Conservation (phyloP, 106 monocot genomes). For the Amphibolis antarctica region DNA sequence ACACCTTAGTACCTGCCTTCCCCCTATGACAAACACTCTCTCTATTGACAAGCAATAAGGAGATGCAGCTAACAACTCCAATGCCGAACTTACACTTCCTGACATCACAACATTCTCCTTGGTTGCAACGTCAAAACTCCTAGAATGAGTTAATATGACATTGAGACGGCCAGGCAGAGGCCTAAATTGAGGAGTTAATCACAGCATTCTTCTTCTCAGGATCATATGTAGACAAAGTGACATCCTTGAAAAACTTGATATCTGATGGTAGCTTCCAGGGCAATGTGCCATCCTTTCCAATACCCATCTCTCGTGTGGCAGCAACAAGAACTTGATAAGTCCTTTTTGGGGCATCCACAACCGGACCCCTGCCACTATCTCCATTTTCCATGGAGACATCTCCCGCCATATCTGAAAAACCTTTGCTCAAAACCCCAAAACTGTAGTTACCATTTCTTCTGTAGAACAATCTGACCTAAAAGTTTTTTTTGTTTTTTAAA, state of each 20-base stretch:
- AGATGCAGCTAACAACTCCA: conserved; percentile 57
- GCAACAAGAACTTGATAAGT: conserved; percentile 86
- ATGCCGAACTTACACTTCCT: conserved; percentile 66
- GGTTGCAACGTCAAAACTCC: conserved; percentile 67
- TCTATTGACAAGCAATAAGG: conserved; percentile 88
- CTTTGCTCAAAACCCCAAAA: too few species aligned
- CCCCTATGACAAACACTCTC: conserved; percentile 90
- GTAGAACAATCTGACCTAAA: too few species aligned
- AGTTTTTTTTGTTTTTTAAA: too few species aligned
- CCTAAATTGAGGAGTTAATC: conserved; percentile 48
- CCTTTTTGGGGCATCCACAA: conserved; percentile 16
- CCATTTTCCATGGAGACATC: too few species aligned
- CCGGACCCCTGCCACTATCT: not conserved
- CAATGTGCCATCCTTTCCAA: conserved; percentile 75
- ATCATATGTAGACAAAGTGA: conserved; percentile 61
- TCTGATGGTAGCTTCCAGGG: conserved; percentile 87
- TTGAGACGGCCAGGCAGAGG: conserved; percentile 81
- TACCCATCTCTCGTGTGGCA: conserved; percentile 70
- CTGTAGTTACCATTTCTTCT: too few species aligned
- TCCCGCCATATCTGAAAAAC: too few species aligned
- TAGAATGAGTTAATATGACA: conserved; percentile 86
- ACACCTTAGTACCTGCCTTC: conserved; percentile 77
- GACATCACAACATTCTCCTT: conserved; percentile 73
- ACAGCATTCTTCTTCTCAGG: conserved; percentile 88
- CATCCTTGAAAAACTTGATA: conserved; percentile 76